A percentile compares a stretch with the other conserved stretches of the same genome.
Conservation (phyloP, 441 rosid genomes). For the Mallotus repandus region DNA sequence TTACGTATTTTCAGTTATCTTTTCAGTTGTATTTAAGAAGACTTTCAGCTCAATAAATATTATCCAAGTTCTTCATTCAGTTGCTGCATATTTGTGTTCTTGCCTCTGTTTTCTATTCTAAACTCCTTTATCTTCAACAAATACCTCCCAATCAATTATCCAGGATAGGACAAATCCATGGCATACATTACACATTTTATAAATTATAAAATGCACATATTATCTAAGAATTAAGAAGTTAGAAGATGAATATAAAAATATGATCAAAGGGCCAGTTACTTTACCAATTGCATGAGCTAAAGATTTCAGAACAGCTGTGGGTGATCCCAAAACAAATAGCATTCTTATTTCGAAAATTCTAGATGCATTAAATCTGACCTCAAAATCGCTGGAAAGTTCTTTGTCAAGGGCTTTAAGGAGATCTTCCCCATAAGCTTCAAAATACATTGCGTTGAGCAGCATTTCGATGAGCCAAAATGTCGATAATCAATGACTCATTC, state of each 20-base stretch:
- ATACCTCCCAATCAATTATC: neutral
- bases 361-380: conserved; percentile 39
- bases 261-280: conserved; percentile 8
- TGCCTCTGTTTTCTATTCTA: too few relatives aligned
- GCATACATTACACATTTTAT: neutral
- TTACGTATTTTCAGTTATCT: too few relatives aligned
- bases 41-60: too few relatives aligned
- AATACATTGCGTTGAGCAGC: conserved; percentile 66
- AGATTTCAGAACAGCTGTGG: conserved; percentile 30
- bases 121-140: too few relatives aligned
- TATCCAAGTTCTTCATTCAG: too few relatives aligned
- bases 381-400: conserved; percentile 82
- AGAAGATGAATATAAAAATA: conserved; percentile 5
- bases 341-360: neutral
- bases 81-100: too few relatives aligned
- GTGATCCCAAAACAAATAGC: conserved; percentile 34
- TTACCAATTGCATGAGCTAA: conserved; percentile 74
- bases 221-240: neutral
- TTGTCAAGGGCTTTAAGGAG: conserved; percentile 70
- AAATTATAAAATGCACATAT: neutral
- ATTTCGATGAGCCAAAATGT: conserved; percentile 75
- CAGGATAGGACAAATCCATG: neutral
- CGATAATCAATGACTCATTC: conserved; percentile 66
- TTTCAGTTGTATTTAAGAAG: too few relatives aligned
- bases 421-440: conserved; percentile 68